A percentile compares a stretch with the other conserved stretches of the same genome.
Evolutionary conservation across 2,329 filamentous ascomycete genomes (phyloP).

Genomic region (Ceratocystis ficicola): DNA sequence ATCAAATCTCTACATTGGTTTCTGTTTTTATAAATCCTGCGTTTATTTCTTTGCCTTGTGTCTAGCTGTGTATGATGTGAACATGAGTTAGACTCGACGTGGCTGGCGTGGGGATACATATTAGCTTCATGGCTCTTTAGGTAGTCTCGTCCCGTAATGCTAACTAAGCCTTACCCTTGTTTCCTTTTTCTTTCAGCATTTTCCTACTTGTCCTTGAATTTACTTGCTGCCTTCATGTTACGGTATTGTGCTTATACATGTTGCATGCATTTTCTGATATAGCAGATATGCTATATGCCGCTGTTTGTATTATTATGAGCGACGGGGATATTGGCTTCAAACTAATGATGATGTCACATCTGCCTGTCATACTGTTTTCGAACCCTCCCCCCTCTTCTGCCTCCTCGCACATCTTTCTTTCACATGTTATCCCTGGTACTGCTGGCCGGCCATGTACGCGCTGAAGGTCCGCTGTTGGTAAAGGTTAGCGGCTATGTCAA

Average conservation of each 20-base stretch:
- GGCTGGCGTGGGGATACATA: too few relatives aligned
- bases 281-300: neutral
- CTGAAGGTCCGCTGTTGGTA: constrained; percentile 38
- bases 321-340: neutral
- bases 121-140: too few relatives aligned
- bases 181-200: neutral
- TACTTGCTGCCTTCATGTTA: neutral
- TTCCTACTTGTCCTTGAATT: neutral
- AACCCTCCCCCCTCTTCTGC: neutral
- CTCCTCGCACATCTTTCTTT: neutral
- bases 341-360: neutral
- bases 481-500: neutral
- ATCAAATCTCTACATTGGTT: neutral
- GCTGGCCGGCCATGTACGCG: constrained; percentile 41
- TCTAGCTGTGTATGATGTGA: neutral
- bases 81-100: too few relatives aligned
- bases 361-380: neutral
- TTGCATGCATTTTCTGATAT: neutral
- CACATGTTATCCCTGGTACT: constrained; percentile 27
- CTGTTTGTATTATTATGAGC: neutral
- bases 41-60: neutral
- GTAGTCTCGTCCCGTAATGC: too few relatives aligned
- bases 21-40: neutral
- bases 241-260: neutral
- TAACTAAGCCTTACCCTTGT: too few relatives aligned